Conservation (phyloP, 805 yeast species). For the Suhomyces prunicola region DNA sequence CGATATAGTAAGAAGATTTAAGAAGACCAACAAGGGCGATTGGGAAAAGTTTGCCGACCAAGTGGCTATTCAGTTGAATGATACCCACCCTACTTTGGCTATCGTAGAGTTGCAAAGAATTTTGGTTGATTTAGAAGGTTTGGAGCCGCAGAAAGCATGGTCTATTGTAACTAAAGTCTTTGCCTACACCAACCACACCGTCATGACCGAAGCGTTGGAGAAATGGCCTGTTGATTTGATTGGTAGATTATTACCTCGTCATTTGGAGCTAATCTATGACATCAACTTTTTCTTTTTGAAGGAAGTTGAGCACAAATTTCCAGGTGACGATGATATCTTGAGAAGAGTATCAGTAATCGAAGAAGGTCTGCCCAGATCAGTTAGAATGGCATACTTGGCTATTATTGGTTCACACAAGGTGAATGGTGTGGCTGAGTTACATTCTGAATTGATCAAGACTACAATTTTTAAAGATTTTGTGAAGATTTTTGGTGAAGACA, state of each 20-base stretch:
- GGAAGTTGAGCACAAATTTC: conserved; percentile 71
- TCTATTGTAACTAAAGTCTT: conserved; percentile 72
- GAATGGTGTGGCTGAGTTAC: conserved; percentile 94
- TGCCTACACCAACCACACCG: conserved; percentile 94
- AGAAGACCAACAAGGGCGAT: conserved; percentile 64
- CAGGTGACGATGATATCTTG: conserved; percentile 64
- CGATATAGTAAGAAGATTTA: conserved; percentile 86
- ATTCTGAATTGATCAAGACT: conserved; percentile 84
- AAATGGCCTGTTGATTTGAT: conserved; percentile 90
- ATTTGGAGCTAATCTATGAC: conserved; percentile 83
- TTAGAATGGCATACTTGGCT: conserved; percentile 90
- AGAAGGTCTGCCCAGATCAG: conserved; percentile 75
- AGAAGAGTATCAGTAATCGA: conserved; percentile 79
- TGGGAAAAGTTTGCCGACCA: conserved; percentile 84
- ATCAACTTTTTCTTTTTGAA: conserved; percentile 79
- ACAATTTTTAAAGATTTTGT: conserved; percentile 92
- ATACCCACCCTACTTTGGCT: conserved; percentile 92
- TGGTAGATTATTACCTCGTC: conserved; percentile 81
- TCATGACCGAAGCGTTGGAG: conserved; percentile 91
- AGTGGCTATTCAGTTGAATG: conserved; percentile 89
- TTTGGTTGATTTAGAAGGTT: conserved; percentile 76
- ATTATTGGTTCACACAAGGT: conserved; percentile 90
- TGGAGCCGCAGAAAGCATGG: conserved; percentile 87
- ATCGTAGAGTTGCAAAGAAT: conserved; percentile 86
- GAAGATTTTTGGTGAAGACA: conserved; percentile 71